Evolutionary conservation across 805 yeast species (phyloP).

Genomic region (Candida nemodendra): DNA sequence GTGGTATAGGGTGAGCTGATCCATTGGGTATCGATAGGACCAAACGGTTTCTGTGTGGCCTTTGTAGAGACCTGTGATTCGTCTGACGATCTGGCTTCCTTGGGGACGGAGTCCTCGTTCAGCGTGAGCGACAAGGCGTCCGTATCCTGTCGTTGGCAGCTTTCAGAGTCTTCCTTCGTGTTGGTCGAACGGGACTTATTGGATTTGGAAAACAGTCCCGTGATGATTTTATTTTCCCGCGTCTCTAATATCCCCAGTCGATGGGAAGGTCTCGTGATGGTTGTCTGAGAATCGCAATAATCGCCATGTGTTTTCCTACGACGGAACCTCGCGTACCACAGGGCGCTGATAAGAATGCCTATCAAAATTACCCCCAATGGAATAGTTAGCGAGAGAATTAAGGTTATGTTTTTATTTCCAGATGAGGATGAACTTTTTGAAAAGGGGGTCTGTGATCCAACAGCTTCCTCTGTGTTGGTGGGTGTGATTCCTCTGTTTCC

Average conservation of each 20-base stretch:
- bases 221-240: neutral
- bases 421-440: slow-evolving; percentile 1
- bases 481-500: slow-evolving; percentile 1
- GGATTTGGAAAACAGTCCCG: neutral
- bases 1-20: slow-evolving; percentile 19
- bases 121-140: neutral
- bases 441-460: neutral
- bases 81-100: neutral
- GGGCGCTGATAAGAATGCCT: slow-evolving; percentile 1
- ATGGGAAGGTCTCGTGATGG: neutral
- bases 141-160: neutral
- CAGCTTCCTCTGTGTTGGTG: neutral
- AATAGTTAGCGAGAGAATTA: slow-evolving; percentile 14
- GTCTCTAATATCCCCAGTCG: neutral
- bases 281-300: neutral
- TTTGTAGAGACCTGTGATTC: neutral
- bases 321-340: slow-evolving; percentile 8
- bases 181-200: neutral
- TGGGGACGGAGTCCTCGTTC: neutral
- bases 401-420: slow-evolving; percentile 9
- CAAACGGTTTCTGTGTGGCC: slow-evolving; percentile 9
- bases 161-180: neutral
- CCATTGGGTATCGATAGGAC: slow-evolving; percentile 22
- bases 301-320: neutral
- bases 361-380: slow-evolving; percentile 13